Percentiles rank a stretch among this genome's conserved stretches.
These are phyloP conservation scores for Talinum fruticosum DNA, from an alignment of 148 eudicot genomes.

Conservation along the genomic window DNA sequence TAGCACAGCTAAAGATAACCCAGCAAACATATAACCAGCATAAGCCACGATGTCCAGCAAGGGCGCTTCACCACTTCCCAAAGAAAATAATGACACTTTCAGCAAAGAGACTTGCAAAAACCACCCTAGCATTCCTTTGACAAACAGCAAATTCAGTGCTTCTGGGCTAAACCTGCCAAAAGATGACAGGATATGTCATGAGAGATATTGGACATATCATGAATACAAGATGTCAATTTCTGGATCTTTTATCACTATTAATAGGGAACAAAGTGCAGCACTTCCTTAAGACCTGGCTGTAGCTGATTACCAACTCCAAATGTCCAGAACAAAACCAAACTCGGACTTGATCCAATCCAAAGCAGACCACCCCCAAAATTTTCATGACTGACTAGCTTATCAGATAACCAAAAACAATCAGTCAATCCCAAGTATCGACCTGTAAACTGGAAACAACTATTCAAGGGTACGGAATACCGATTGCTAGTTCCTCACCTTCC, in stretches of 20 bases:
- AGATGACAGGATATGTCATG: slow-evolving; percentile 23
- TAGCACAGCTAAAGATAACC: slow-evolving; percentile 50
- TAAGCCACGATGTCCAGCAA: slow-evolving; percentile 62
- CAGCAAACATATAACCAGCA: slow-evolving; percentile 56
- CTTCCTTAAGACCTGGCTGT: too few relatives aligned
- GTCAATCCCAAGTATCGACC: too few relatives aligned
- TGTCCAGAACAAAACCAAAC: too few relatives aligned
- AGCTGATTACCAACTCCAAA: too few relatives aligned
- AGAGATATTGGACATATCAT: neutral
- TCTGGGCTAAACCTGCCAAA: slow-evolving; percentile 51
- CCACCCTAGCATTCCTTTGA: slow-evolving; percentile 53
- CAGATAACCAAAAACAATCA: too few relatives aligned
- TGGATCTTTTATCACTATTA: too few relatives aligned
- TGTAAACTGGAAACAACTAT: neutral
- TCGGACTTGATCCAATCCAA: too few relatives aligned
- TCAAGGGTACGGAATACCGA: neutral
- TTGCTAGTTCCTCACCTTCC: slow-evolving; percentile 69
- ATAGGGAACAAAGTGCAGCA: too few relatives aligned
- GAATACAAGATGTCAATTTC: too few relatives aligned
- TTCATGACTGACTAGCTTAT: too few relatives aligned
- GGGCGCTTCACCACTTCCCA: slow-evolving; percentile 70
- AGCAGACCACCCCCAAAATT: too few relatives aligned
- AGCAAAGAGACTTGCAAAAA: slow-evolving; percentile 46
- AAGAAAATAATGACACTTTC: slow-evolving; percentile 57
- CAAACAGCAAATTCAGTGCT: slow-evolving; percentile 41